phyloP scores from a whole-genome alignment of 768 basidiomycete genomes.

The Auricularia auricula-judae region DNA sequence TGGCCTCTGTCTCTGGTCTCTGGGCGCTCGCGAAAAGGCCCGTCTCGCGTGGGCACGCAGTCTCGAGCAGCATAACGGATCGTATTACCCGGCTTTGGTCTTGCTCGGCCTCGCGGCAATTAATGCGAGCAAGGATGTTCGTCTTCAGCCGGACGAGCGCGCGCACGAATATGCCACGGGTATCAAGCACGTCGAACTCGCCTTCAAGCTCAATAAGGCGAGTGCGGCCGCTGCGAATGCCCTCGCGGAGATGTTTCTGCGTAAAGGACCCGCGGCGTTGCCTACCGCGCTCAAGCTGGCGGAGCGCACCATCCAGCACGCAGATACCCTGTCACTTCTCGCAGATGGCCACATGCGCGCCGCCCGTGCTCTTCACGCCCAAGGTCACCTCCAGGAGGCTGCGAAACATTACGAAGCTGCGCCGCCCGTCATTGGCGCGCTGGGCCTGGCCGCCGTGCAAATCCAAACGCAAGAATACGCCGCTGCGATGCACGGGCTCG shows the following conservation, averaged over 20 bases:
- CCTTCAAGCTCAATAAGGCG: conserved; percentile 69
- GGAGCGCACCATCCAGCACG: conserved; percentile 88
- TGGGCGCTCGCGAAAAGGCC: conserved; percentile 75
- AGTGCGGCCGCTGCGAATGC: conserved; percentile 75
- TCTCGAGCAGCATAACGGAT: conserved; percentile 72
- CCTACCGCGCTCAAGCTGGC: conserved; percentile 79
- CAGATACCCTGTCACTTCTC: conserved; percentile 75
- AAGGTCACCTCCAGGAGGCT: conserved; percentile 54
- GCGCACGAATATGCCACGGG: conserved; percentile 49
- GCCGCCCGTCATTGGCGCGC: conserved; percentile 69
- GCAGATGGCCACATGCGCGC: conserved; percentile 82
- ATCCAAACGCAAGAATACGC: conserved; percentile 72
- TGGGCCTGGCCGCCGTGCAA: conserved; percentile 82
- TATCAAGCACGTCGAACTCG: conserved; percentile 59
- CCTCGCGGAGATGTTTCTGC: conserved; percentile 66
- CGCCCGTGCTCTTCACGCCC: conserved; percentile 68
- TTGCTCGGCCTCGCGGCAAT: conserved; percentile 79
- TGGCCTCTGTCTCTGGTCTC: conserved; percentile 85
- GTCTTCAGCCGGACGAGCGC: conserved; percentile 52
- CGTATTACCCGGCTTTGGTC: conserved; percentile 67
- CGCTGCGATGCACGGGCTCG: conserved; percentile 77
- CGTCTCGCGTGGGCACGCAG: conserved; percentile 86
- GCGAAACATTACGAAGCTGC: conserved; percentile 54
- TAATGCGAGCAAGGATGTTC: conserved; percentile 70
- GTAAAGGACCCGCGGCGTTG: conserved; percentile 44